Evolutionary conservation across 225 moss, liverwort and hornwort species (phyloP).

Genomic region (Physcomitrellopsis africana): DNA sequence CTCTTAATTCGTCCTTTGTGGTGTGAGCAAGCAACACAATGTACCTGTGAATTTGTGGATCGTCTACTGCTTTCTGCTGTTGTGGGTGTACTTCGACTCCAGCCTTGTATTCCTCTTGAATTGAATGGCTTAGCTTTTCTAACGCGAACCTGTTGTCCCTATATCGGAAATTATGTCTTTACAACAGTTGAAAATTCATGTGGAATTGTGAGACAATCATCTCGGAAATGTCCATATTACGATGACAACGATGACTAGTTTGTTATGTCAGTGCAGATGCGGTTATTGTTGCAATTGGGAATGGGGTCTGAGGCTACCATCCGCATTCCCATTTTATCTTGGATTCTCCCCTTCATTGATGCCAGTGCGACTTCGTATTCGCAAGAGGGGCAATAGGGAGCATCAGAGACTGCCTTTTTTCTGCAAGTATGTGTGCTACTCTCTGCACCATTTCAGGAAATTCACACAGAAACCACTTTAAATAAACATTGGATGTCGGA

Average conservation of each 20-base stretch:
- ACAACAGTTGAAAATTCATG: neutral
- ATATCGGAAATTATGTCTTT: neutral
- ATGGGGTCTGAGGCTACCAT: constrained; percentile 90
- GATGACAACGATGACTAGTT: neutral
- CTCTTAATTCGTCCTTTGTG: neutral
- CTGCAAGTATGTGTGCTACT: constrained; percentile 60
- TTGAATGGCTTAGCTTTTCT: neutral
- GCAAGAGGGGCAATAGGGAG: constrained; percentile 58
- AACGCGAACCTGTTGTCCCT: neutral
- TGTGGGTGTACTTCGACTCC: neutral
- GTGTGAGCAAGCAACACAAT: neutral
- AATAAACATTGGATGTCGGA: neutral
- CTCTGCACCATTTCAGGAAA: constrained; percentile 1
- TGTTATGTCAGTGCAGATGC: constrained; percentile 63
- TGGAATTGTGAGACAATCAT: neutral
- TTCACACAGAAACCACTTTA: neutral
- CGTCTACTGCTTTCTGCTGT: neutral
- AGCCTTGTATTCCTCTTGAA: neutral
- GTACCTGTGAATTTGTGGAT: neutral
- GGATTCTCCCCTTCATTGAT: constrained; percentile 84
- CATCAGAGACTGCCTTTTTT: constrained; percentile 59
- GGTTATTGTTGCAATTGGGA: constrained; percentile 99
- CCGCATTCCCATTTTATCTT: constrained; percentile 76
- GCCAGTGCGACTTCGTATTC: constrained; percentile 78
- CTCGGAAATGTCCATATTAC: neutral